Conservation (phyloP, 768 basidiomycete genomes). For the Trichaptum fuscoviolaceum region DNA sequence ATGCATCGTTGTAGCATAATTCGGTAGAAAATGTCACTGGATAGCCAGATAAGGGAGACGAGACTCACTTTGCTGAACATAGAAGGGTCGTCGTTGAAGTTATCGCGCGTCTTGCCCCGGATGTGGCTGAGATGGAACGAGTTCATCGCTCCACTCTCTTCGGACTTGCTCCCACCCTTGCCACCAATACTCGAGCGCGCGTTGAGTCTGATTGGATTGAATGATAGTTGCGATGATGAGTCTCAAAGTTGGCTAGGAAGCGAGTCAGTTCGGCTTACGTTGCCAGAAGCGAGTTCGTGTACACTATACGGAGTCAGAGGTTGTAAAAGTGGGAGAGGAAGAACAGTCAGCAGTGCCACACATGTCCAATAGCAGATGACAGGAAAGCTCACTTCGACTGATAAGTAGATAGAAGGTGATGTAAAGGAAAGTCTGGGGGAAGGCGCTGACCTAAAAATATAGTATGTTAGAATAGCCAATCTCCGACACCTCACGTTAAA, state of each 20-base stretch:
- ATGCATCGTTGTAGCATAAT: neutral
- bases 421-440: slow-evolving; percentile 5
- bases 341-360: neutral
- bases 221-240: too few species aligned
- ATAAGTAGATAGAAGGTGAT: slow-evolving; percentile 4
- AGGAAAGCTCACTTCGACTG: neutral
- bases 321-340: too few species aligned
- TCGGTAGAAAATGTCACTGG: neutral
- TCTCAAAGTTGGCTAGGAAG: too few species aligned
- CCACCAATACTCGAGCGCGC: neutral
- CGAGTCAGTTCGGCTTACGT: too few species aligned
- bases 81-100: neutral
- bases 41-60: neutral
- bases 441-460: neutral
- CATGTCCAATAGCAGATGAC: neutral
- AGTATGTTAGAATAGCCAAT: neutral
- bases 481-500: too few species aligned
- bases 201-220: neutral
- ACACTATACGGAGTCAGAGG: slow-evolving; percentile 2
- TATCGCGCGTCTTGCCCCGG: neutral
- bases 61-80: neutral
- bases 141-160: neutral
- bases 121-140: neutral
- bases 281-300: slow-evolving; percentile 6
- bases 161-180: neutral